Evolutionary conservation across 148 eudicot species (phyloP).

Genomic region (Fallopia convolvulus): DNA sequence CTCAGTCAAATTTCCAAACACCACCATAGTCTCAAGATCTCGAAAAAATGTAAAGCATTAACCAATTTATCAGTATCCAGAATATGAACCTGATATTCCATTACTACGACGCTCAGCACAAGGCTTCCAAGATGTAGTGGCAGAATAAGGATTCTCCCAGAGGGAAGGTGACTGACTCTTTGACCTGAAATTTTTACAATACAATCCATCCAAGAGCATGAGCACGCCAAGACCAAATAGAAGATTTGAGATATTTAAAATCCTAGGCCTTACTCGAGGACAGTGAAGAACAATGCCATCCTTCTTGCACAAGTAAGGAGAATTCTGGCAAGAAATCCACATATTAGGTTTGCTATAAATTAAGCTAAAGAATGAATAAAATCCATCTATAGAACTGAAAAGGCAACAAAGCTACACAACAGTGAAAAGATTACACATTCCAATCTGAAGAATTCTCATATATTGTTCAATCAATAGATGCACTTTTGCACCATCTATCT

Average conservation of each 20-base stretch:
- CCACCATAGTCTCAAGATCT: background rate
- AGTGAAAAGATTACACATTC: background rate
- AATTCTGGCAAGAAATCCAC: slow-evolving; percentile 47
- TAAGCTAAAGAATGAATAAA: background rate
- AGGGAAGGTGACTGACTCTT: slow-evolving; percentile 78
- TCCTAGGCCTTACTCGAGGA: slow-evolving; percentile 57
- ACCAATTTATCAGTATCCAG: background rate
- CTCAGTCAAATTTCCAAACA: background rate
- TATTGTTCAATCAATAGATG: background rate
- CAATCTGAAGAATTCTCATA: background rate
- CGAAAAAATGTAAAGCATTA: background rate
- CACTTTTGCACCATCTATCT: background rate
- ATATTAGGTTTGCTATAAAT: background rate
- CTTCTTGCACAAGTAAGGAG: slow-evolving; percentile 92
- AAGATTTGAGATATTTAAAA: background rate
- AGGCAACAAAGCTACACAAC: background rate
- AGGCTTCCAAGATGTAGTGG: slow-evolving; percentile 95
- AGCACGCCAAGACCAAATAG: slow-evolving; percentile 1
- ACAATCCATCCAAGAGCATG: slow-evolving; percentile 2
- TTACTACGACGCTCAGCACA: slow-evolving; percentile 72
- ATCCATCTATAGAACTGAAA: background rate
- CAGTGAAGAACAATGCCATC: slow-evolving; percentile 82
- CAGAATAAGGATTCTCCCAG: slow-evolving; percentile 93
- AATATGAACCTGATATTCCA: slow-evolving; percentile 52
- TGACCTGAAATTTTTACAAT: slow-evolving; percentile 42